Percentiles rank a stretch among this genome's conserved stretches.
phyloP scores from a whole-genome alignment of 106 monocot species.

The Amphibolis antarctica region DNA sequence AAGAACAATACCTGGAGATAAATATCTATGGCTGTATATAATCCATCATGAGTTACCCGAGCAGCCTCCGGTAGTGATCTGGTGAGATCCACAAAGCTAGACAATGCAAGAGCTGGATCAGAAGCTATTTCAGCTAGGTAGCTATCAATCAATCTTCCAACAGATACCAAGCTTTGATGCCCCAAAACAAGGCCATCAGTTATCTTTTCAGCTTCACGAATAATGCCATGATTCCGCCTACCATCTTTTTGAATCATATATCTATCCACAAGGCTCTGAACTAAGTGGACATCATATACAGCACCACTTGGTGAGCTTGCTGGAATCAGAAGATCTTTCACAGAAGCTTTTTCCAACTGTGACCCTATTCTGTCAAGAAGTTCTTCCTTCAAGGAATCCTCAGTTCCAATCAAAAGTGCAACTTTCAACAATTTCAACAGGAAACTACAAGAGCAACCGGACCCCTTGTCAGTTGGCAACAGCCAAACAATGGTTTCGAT shows the following conservation, averaged over 20 bases:
- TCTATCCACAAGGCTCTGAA: slow-evolving; percentile 42
- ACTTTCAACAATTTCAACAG: slow-evolving; percentile 65
- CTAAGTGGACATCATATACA: slow-evolving; percentile 49
- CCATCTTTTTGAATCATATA: slow-evolving; percentile 25
- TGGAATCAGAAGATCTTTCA: slow-evolving; percentile 70
- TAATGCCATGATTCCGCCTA: slow-evolving; percentile 4
- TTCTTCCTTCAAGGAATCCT: slow-evolving; percentile 47
- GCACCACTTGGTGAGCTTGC: slow-evolving; percentile 12
- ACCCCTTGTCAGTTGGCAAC: slow-evolving; percentile 43
- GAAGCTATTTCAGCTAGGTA: slow-evolving; percentile 61
- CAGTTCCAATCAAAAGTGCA: slow-evolving; percentile 48
- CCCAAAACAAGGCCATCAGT: slow-evolving; percentile 10
- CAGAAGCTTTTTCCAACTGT: slow-evolving; percentile 58
- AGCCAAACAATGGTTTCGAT: slow-evolving; percentile 59
- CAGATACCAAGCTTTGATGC: slow-evolving; percentile 29
- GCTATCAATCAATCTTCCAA: slow-evolving; percentile 57
- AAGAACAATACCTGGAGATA: slow-evolving; percentile 50
- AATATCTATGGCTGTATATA: slow-evolving; percentile 68
- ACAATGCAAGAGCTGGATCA: slow-evolving; percentile 46
- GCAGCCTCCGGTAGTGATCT: slow-evolving; percentile 35
- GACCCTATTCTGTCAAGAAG: slow-evolving; percentile 40
- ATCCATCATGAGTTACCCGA: slow-evolving; percentile 49
- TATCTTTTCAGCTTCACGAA: slow-evolving; percentile 13
- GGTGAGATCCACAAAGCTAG: slow-evolving; percentile 50
- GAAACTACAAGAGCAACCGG: slow-evolving; percentile 70